Base-by-base conservation (phyloP, 2,329 filamentous ascomycete genomes). In the Blumeria graminis region DNA sequence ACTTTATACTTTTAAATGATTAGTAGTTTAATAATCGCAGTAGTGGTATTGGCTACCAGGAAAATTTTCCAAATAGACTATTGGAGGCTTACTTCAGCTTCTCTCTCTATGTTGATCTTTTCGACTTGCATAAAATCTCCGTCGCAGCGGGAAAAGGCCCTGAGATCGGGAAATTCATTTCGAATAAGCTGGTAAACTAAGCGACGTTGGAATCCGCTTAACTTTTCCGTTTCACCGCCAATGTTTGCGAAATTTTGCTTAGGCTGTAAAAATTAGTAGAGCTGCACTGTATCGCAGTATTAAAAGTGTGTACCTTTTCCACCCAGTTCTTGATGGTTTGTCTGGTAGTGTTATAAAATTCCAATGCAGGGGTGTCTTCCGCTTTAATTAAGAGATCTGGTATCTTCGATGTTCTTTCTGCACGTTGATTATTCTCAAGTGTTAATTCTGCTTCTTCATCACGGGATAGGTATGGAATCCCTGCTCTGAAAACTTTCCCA, bases 131-230 rank as follows among this genome's bases (percentile, higher is more conserved):
- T 66, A 45, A 66, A 66, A 16, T 56, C 56, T 13, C 60, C 60
- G 43, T 63, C 61, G 22, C 60, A 59, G 11, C 60, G 57, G 39
- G 59, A n/a, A 57, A 64, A 63, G 6, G 60, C 59, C 51, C 61
- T 56, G 14, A 62, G 60, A 5, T 54, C 54, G 1, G 73, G 72
- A 52, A 72, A 85, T 60, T 84, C 80, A 13, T 72, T 73, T 11
- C 77, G 72, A n/a, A 85, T 72, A 11, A 83, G 69, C 61, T 84
- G 80, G 63, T 84, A 77, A 0, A 84, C 72, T 6, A 85, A 70
- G 36, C 78, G 72, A 64, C 80, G 78, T 63, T 85, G 80, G 61
- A 76, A 83, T 0, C 73, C 71, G 58, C 73, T 78, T 32, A 81
- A 63, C 53, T 68, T 65, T 9, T 65, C 62, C 16, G 59, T 60